These are phyloP conservation scores for Trichoderma atrobrunneum DNA, from an alignment of 2,329 filamentous ascomycete genomes.

Conservation along the genomic window DNA sequence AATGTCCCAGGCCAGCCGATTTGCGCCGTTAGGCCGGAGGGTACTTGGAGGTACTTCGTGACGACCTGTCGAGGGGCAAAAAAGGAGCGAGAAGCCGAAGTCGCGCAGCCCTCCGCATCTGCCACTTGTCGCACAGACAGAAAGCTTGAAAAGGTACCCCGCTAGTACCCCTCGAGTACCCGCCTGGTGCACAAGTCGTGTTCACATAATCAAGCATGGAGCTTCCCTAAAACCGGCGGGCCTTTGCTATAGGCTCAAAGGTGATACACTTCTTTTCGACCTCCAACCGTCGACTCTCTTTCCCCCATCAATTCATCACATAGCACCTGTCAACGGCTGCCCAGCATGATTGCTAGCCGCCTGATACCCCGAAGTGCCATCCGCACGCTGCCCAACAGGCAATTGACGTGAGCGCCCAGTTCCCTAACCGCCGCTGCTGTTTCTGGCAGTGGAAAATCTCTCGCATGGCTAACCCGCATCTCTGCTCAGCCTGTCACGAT, in stretches of 20 bases:
- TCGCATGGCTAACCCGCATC: conserved; percentile 14
- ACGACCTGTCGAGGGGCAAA: conserved; percentile 8
- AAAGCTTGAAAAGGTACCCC: background rate
- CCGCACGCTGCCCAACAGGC: conserved; percentile 54
- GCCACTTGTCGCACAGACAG: background rate
- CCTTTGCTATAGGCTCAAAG: conserved; percentile 9
- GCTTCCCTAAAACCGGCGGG: conserved; percentile 13
- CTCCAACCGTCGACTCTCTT: background rate
- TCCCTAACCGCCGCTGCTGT: conserved; percentile 17
- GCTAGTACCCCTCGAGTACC: background rate
- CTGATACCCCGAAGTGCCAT: conserved; percentile 58
- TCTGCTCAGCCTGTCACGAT: conserved; percentile 40
- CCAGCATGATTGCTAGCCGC: conserved; percentile 59
- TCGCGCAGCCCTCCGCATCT: background rate
- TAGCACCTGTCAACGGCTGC: conserved; percentile 20
- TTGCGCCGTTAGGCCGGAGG: conserved; percentile 1
- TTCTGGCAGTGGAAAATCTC: conserved; percentile 19
- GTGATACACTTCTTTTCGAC: conserved; percentile 12
- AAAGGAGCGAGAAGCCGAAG: background rate
- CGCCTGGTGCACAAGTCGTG: background rate
- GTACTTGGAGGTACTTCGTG: background rate
- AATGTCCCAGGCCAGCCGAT: background rate
- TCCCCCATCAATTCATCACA: conserved; percentile 21
- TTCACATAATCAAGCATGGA: conserved; percentile 10
- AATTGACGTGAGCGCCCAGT: conserved; percentile 46